These are phyloP conservation scores for Blastomyces gilchristii DNA, from an alignment of 2,329 filamentous ascomycete genomes.

Conservation along the genomic window DNA sequence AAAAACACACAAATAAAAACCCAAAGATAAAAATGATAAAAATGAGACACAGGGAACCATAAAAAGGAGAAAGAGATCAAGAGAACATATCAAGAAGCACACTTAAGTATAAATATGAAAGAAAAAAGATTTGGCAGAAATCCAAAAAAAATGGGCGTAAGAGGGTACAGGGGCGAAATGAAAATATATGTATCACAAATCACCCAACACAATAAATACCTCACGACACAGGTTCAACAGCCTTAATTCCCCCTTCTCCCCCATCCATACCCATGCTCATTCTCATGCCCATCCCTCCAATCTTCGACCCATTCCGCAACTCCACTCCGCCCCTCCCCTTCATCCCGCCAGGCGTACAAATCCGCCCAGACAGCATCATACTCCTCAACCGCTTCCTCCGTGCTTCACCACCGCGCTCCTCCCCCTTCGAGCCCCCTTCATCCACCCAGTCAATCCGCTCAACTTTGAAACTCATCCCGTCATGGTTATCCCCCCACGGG, in stretches of 20 bases:
- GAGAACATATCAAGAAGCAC: neutral
- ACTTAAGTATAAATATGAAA: neutral
- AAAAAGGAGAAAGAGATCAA: neutral
- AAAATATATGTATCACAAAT: neutral
- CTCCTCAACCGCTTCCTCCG: slow-evolving; percentile 41
- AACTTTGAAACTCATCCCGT: slow-evolving; percentile 84
- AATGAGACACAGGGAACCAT: neutral
- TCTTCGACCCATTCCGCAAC: slow-evolving; percentile 16
- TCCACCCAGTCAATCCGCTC: slow-evolving; percentile 74
- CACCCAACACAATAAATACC: neutral
- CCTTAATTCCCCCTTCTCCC: slow-evolving; percentile 16
- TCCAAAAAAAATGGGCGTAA: neutral
- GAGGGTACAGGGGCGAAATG: neutral
- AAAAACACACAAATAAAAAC: neutral
- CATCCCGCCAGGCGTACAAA: slow-evolving; percentile 32
- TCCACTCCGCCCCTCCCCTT: slow-evolving; percentile 12
- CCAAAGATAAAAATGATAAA: neutral
- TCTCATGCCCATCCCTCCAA: slow-evolving; percentile 14
- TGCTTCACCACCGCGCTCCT: slow-evolving; percentile 39
- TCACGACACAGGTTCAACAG: slow-evolving; percentile 28
- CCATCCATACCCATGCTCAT: slow-evolving; percentile 7
- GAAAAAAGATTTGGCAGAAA: too few relatives aligned
- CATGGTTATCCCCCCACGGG: slow-evolving; percentile 65
- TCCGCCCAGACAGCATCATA: slow-evolving; percentile 34
- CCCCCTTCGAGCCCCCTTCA: slow-evolving; percentile 46